phyloP scores from a whole-genome alignment of 2,329 filamentous ascomycete species.

The Helicocarpus griseus region DNA sequence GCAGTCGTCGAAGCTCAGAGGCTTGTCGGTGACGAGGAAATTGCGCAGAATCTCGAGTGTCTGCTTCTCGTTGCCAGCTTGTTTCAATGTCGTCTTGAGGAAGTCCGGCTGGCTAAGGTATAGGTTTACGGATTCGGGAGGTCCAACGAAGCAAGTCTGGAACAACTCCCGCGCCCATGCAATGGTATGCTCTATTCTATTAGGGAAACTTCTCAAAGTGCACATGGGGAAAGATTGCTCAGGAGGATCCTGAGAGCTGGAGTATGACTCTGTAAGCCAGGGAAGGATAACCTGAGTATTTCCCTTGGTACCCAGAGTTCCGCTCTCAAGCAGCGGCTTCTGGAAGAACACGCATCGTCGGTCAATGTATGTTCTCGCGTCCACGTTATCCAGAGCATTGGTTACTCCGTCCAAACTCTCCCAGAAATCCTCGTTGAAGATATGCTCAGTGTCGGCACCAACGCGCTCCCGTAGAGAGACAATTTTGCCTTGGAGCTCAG shows the following conservation, averaged over 20 bases:
- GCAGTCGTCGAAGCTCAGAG: conserved; percentile 87
- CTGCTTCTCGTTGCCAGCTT: conserved; percentile 89
- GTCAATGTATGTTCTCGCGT: conserved; percentile 93
- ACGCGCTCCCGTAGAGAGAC: conserved; percentile 79
- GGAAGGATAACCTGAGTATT: conserved; percentile 96
- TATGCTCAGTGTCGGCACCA: conserved; percentile 79
- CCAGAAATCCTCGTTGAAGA: conserved; percentile 96
- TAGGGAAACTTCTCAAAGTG: conserved; percentile 92
- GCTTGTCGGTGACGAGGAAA: conserved; percentile 84
- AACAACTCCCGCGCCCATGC: conserved; percentile 96
- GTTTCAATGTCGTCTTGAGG: conserved; percentile 74
- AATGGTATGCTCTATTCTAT: conserved; percentile 97
- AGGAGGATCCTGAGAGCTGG: conserved; percentile 89
- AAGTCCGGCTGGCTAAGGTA: conserved; percentile 90
- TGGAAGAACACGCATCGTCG: conserved; percentile 96
- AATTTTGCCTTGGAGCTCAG: conserved; percentile 80
- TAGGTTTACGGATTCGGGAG: conserved; percentile 85
- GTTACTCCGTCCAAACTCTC: conserved; percentile 77
- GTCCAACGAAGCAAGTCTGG: conserved; percentile 86
- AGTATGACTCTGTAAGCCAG: conserved; percentile 89
- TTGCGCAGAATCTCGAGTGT: conserved; percentile 84
- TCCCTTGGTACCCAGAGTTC: conserved; percentile 91
- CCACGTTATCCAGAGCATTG: conserved; percentile 94
- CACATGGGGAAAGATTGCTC: conserved; percentile 99
- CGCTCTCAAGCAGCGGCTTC: conserved; percentile 91